phyloP scores from a whole-genome alignment of 495 filamentous ascomycete genomes.

The Filosporella fistucella region DNA sequence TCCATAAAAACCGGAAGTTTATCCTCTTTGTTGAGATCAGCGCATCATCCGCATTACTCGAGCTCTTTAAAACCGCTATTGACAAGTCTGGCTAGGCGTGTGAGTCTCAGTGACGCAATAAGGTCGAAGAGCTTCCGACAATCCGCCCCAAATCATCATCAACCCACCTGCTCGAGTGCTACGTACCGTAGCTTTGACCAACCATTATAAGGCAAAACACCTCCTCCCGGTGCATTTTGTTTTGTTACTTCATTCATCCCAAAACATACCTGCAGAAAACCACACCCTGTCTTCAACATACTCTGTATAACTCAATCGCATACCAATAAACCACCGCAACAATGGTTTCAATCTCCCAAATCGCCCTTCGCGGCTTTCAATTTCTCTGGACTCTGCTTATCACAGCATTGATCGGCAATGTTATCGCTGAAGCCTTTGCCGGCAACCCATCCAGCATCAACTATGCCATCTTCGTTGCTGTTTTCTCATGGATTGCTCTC shows the following conservation, averaged over 20 bases:
- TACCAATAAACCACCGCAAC: slow-evolving; percentile 6
- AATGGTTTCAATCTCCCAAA: slow-evolving; percentile 12
- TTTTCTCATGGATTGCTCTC: slow-evolving; percentile 62
- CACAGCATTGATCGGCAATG: slow-evolving; percentile 64
- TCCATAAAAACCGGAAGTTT: too few species aligned
- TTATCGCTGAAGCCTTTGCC: slow-evolving; percentile 49
- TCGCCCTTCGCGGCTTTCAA: slow-evolving; percentile 28
- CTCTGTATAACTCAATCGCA: background rate
- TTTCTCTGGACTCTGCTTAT: slow-evolving; percentile 65
- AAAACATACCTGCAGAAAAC: background rate
- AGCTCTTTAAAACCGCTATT: too few species aligned
- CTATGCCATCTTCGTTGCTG: slow-evolving; percentile 61
- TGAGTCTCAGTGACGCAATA: too few species aligned
- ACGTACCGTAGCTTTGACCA: too few species aligned
- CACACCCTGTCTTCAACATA: background rate
- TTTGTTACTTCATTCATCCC: background rate
- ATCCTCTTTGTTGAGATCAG: too few species aligned
- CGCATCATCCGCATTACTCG: too few species aligned
- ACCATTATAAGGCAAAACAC: slow-evolving; percentile 1
- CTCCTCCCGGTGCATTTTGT: background rate
- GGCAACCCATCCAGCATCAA: slow-evolving; percentile 58
- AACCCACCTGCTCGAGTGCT: too few species aligned
- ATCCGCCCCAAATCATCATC: too few species aligned
- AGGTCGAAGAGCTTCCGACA: too few species aligned
- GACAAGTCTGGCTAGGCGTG: too few species aligned